These are phyloP conservation scores for Coemansia sp. DNA, from an alignment of 192 early-diverging fungal species.

Conservation along the genomic window DNA sequence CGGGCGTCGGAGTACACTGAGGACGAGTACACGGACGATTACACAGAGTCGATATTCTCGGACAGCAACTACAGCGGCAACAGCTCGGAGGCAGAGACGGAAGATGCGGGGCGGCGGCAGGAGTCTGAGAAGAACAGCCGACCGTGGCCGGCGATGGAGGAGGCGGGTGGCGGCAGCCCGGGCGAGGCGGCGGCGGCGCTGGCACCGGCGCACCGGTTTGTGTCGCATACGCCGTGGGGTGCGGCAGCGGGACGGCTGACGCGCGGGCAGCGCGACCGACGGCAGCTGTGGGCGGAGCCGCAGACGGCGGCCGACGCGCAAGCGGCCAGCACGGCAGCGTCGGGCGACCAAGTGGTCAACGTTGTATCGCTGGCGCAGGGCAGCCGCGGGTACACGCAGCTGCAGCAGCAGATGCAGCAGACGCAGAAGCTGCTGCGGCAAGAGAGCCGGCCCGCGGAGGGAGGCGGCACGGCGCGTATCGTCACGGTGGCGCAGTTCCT, in stretches of 20 bases:
- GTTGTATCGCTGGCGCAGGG: slow-evolving; percentile 39
- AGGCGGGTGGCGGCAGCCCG: slow-evolving; percentile 20
- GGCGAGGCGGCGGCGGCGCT: slow-evolving; percentile 20
- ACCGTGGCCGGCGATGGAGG: slow-evolving; percentile 1
- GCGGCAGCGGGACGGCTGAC: slow-evolving; percentile 40
- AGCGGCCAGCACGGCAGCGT: not conserved
- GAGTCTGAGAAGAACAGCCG: not conserved
- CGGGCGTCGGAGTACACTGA: slow-evolving; percentile 22
- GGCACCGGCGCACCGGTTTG: slow-evolving; percentile 42
- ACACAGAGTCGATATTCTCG: slow-evolving; percentile 41
- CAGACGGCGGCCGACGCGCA: not conserved
- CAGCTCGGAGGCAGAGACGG: slow-evolving; percentile 1
- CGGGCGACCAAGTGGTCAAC: slow-evolving; percentile 32
- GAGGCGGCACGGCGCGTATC: too few relatives aligned
- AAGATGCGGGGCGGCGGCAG: not conserved
- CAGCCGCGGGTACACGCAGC: slow-evolving; percentile 33
- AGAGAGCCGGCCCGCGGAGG: too few relatives aligned
- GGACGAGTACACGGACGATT: slow-evolving; percentile 35
- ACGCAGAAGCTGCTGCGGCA: slow-evolving; percentile 41
- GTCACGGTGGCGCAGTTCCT: slow-evolving; percentile 51
- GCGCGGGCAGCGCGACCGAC: slow-evolving; percentile 38
- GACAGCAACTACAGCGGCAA: slow-evolving; percentile 33
- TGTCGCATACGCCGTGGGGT: slow-evolving; percentile 50
- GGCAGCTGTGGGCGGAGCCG: slow-evolving; percentile 42
- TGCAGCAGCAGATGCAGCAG: slow-evolving; percentile 45